Conservation (phyloP, 2,329 filamentous ascomycete species). For the Curvularia spicifera region DNA sequence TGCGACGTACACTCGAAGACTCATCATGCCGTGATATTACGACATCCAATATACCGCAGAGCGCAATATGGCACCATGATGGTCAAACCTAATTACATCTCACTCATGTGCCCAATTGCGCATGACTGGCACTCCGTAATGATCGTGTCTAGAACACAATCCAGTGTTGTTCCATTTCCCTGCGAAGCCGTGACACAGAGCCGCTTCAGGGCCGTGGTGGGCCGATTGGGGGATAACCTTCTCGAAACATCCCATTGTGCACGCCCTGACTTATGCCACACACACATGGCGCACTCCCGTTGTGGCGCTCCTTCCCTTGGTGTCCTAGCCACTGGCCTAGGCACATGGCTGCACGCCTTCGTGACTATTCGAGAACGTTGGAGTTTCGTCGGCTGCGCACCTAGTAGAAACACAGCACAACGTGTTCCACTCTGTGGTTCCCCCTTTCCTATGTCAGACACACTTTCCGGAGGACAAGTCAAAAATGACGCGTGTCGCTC, state of each 20-base stretch:
- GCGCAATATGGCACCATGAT: conserved; percentile 27
- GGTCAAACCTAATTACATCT: conserved; percentile 16
- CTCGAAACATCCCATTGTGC: conserved; percentile 5
- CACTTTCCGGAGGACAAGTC: neutral
- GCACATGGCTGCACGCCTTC: neutral
- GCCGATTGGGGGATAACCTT: conserved; percentile 10
- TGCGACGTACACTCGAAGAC: conserved; percentile 27
- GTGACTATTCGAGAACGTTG: conserved; percentile 11
- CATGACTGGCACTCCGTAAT: neutral
- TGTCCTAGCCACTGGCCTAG: neutral
- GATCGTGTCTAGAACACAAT: conserved; percentile 3
- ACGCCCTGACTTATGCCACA: neutral
- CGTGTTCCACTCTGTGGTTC: neutral
- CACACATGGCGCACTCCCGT: conserved; percentile 3
- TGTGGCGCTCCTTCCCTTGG: conserved; percentile 6
- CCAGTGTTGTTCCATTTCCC: conserved; percentile 2
- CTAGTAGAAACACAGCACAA: neutral
- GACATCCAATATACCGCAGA: conserved; percentile 19
- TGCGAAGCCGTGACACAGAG: conserved; percentile 21
- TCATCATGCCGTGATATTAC: conserved; percentile 28
- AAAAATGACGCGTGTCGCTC: conserved; percentile 1
- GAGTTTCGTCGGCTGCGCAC: conserved; percentile 1
- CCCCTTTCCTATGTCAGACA: neutral
- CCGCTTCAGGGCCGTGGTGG: conserved; percentile 9
- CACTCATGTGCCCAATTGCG: conserved; percentile 13